phyloP scores from a whole-genome alignment of 441 rosid species.

The Adansonia gregorii region DNA sequence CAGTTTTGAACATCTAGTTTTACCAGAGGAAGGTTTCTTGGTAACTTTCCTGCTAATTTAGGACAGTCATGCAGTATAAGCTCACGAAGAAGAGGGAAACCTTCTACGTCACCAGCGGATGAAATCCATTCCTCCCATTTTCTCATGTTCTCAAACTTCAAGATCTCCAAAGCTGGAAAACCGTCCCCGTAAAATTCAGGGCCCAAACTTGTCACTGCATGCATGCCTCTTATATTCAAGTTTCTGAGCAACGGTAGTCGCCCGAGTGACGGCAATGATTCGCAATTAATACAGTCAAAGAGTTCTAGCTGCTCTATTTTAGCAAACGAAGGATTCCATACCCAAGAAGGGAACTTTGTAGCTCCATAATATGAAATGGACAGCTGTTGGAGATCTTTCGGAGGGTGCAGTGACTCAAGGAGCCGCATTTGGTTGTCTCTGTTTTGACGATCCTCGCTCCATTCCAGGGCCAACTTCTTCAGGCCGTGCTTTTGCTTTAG shows the following conservation, averaged over 20 bases:
- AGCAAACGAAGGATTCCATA: slow-evolving; percentile 23
- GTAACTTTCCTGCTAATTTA: slow-evolving; percentile 11
- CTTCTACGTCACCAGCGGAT: neutral
- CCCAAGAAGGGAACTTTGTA: slow-evolving; percentile 32
- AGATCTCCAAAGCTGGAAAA: slow-evolving; percentile 33
- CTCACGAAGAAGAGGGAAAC: slow-evolving; percentile 31
- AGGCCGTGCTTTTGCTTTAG: slow-evolving; percentile 27
- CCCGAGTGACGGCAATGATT: slow-evolving; percentile 32
- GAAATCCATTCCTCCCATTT: slow-evolving; percentile 32
- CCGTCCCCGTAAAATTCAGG: slow-evolving; percentile 24
- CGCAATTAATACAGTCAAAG: slow-evolving; percentile 17
- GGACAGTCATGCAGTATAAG: slow-evolving; percentile 29
- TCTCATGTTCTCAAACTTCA: slow-evolving; percentile 31
- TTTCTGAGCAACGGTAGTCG: slow-evolving; percentile 25
- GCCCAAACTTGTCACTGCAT: slow-evolving; percentile 19
- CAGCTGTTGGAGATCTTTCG: slow-evolving; percentile 24
- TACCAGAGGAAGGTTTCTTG: slow-evolving; percentile 14
- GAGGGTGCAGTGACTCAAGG: slow-evolving; percentile 27
- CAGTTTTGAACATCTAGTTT: slow-evolving; percentile 20
- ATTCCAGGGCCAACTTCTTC: slow-evolving; percentile 22
- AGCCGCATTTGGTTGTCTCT: neutral
- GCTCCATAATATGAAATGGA: slow-evolving; percentile 27
- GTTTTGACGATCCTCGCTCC: neutral
- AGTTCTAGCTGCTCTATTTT: slow-evolving; percentile 18
- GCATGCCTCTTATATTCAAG: slow-evolving; percentile 28